These are phyloP conservation scores for Monilinia polystroma DNA, from an alignment of 2,329 filamentous ascomycete species.

Conservation along the genomic window DNA sequence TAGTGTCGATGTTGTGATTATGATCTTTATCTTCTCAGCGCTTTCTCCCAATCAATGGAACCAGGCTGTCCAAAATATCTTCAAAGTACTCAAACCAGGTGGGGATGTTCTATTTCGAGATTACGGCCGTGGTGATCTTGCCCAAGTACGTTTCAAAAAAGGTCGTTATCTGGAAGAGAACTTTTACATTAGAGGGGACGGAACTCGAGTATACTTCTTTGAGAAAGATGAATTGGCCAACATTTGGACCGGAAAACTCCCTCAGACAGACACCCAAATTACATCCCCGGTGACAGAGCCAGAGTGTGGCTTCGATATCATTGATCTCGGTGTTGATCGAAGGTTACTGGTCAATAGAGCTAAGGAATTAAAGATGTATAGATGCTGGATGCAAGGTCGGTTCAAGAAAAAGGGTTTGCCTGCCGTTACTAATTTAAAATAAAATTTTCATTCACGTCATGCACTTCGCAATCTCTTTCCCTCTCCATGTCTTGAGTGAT, in stretches of 20 bases:
- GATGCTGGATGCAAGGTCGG: slow-evolving; percentile 89
- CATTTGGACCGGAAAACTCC: slow-evolving; percentile 66
- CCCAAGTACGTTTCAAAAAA: slow-evolving; percentile 96
- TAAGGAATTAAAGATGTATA: slow-evolving; percentile 93
- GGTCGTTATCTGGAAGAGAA: slow-evolving; percentile 92
- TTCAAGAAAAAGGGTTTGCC: slow-evolving; percentile 58
- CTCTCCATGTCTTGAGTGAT: neutral
- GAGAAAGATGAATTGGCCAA: slow-evolving; percentile 76
- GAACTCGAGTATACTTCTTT: slow-evolving; percentile 97
- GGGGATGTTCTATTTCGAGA: slow-evolving; percentile 95
- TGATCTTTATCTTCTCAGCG: slow-evolving; percentile 98
- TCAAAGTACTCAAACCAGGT: slow-evolving; percentile 81
- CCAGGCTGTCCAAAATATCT: slow-evolving; percentile 76
- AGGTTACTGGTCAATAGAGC: slow-evolving; percentile 90
- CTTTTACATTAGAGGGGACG: slow-evolving; percentile 94
- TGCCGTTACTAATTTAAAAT: neutral
- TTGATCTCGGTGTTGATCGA: slow-evolving; percentile 80
- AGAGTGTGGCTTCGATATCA: slow-evolving; percentile 60
- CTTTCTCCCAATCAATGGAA: slow-evolving; percentile 82
- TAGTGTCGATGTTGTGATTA: slow-evolving; percentile 86
- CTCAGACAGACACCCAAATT: slow-evolving; percentile 22
- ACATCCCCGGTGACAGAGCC: slow-evolving; percentile 24
- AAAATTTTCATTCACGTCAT: neutral
- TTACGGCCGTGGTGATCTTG: slow-evolving; percentile 92
- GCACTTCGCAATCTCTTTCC: neutral